Evolutionary conservation across 2,329 filamentous ascomycete species (phyloP).

Genomic region (Colletotrichum liriopes): DNA sequence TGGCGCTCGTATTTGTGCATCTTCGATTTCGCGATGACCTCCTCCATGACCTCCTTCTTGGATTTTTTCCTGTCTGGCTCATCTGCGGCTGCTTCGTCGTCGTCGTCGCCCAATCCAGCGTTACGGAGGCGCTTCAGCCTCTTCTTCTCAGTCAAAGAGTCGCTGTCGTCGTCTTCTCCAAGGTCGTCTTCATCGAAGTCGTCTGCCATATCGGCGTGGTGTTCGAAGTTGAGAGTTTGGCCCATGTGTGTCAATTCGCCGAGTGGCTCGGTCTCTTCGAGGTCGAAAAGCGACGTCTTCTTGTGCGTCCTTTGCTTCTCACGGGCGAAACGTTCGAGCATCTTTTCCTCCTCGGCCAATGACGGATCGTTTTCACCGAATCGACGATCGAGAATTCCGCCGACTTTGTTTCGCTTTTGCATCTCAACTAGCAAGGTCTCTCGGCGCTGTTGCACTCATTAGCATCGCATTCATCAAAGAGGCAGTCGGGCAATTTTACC

Average conservation of each 20-base stretch:
- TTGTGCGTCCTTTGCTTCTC: conserved; percentile 88
- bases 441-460: conserved; percentile 69
- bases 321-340: conserved; percentile 89
- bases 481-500: conserved; percentile 60
- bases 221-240: conserved; percentile 74
- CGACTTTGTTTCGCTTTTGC: conserved; percentile 90
- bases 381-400: conserved; percentile 91
- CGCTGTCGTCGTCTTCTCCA: conserved; percentile 69
- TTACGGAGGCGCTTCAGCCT: conserved; percentile 71
- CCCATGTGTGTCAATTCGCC: conserved; percentile 87
- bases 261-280: conserved; percentile 83
- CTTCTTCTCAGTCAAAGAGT: conserved; percentile 68
- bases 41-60: conserved; percentile 98
- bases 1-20: conserved; percentile 95
- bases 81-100: conserved; percentile 65
- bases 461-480: conserved; percentile 25
- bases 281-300: conserved; percentile 86
- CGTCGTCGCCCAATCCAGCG: conserved; percentile 58
- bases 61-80: conserved; percentile 89
- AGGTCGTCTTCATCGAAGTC: conserved; percentile 88
- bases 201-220: conserved; percentile 64
- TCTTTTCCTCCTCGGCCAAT: conserved; percentile 94
- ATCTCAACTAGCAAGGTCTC: conserved; percentile 91
- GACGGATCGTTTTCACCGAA: conserved; percentile 96
- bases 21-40: conserved; percentile 98